Evolutionary conservation across 768 basidiomycete genomes (phyloP).

Genomic region (Hypholoma fasciculare): DNA sequence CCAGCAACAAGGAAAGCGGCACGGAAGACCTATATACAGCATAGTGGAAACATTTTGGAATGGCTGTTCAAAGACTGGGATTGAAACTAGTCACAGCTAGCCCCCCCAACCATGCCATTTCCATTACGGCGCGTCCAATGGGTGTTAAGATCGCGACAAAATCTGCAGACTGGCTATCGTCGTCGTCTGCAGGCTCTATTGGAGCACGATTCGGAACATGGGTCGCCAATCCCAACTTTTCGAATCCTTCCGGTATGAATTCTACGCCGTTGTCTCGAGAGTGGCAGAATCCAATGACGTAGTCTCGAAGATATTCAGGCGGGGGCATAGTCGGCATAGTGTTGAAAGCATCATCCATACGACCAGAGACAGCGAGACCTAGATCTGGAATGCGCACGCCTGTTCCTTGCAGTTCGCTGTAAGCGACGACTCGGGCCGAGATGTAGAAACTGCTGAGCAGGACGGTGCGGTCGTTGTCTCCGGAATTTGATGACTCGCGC

Average conservation of each 20-base stretch:
- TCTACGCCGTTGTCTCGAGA: constrained; percentile 70
- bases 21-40: not conserved
- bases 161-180: constrained; percentile 34
- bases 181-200: constrained; percentile 22
- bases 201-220: constrained; percentile 27
- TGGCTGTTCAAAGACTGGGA: constrained; percentile 12
- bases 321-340: constrained; percentile 36
- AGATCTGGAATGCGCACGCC: constrained; percentile 74
- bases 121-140: constrained; percentile 52
- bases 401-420: constrained; percentile 69
- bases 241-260: constrained; percentile 78
- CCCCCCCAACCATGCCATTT: constrained; percentile 57
- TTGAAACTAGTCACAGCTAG: constrained; percentile 53
- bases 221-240: constrained; percentile 69
- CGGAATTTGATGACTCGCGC: constrained; percentile 36
- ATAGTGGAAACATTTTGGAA: not conserved
- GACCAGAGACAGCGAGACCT: constrained; percentile 67
- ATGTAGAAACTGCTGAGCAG: constrained; percentile 68
- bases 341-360: constrained; percentile 52
- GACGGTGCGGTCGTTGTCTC: constrained; percentile 45
- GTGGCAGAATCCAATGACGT: constrained; percentile 61
- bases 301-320: constrained; percentile 25
- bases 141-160: constrained; percentile 47
- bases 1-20: not conserved
- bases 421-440: constrained; percentile 70